Base-by-base conservation (phyloP, 164 flowering plant species). In the Houttuynia cordata region DNA sequence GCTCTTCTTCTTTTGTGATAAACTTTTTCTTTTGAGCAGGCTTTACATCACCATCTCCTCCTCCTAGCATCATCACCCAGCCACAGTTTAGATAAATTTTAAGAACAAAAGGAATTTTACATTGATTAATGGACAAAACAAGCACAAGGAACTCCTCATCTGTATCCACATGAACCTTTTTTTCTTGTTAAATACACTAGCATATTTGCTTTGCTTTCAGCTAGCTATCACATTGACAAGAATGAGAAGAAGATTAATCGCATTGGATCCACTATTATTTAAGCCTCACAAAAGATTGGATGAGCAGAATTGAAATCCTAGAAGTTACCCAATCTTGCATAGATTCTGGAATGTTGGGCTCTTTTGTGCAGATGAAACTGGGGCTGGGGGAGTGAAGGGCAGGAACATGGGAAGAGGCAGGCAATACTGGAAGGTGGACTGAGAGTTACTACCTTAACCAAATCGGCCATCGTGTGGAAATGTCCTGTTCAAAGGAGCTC, bases 1-100 rank as follows among this genome's bases (percentile, higher is more conserved):
- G 98, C 70, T 92, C 98, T 76, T 91, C 68, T 53, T 92, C 98
- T 71, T 73, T 92, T 1, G 98, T 92, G 66, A 92, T 89, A 70
- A 92, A 92, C 67, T 92, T 92, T 80, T 78, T 87, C 80, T 82
- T 87, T 51, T 65, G 87, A 52, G 58, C 79, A 58, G 74, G 74
- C 74, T 83, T 83, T 52, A 69, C 40, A 10, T 82, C 96, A 64
- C 69, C 86, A 37, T 77, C 88, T 65, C 81, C 86, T 34, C 84
- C 92, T 25, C 90, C 95, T 82, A 57, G 12, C 56, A 52, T 60
- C 57, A 67, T 34, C 45, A 7, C 22, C 18, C 4, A 59, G 22
- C 18, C 8, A 21, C n/a, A 22, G 56, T 20, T 19, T 10, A n/a
- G n/a, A n/a, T n/a, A n/a, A n/a, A n/a, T n/a, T n/a, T n/a, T n/a